A percentile compares a stretch with the other conserved stretches of the same genome.
Evolutionary conservation across 2,329 filamentous ascomycete genomes (phyloP).

Genomic region (Ophiosphaerella herpotricha): DNA sequence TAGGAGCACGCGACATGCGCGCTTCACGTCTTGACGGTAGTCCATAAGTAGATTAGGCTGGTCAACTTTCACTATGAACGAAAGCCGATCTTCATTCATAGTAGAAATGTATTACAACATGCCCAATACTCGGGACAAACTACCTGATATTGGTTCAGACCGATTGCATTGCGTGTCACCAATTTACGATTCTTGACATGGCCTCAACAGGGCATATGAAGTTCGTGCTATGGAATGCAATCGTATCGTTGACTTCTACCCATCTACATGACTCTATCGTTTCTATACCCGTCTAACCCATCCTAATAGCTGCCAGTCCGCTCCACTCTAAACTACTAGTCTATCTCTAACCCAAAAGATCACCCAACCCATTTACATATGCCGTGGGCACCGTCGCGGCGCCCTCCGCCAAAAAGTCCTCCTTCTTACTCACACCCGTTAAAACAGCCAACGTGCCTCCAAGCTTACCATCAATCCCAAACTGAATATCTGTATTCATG

Average conservation of each 20-base stretch:
- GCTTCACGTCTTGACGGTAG: neutral
- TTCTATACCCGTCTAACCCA: neutral
- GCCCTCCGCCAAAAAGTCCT: constrained; percentile 74
- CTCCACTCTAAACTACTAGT: neutral
- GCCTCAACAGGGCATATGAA: no score
- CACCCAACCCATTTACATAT: constrained; percentile 83
- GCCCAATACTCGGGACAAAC: no score
- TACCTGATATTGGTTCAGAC: no score
- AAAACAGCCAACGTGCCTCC: constrained; percentile 90
- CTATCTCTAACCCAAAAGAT: constrained; percentile 59
- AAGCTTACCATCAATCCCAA: constrained; percentile 86
- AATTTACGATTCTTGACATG: no score
- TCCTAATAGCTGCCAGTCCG: neutral
- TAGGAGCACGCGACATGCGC: constrained; percentile 5
- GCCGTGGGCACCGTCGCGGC: constrained; percentile 74
- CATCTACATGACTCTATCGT: neutral
- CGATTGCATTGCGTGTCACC: no score
- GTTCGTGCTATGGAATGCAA: no score
- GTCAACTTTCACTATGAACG: no score
- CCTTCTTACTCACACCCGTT: constrained; percentile 86
- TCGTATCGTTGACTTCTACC: no score
- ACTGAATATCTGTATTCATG: constrained; percentile 93
- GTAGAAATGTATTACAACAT: no score
- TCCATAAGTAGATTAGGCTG: neutral
- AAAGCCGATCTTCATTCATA: no score